phyloP scores from a whole-genome alignment of 1,139 yeast species.

The Candida tropicalis region DNA sequence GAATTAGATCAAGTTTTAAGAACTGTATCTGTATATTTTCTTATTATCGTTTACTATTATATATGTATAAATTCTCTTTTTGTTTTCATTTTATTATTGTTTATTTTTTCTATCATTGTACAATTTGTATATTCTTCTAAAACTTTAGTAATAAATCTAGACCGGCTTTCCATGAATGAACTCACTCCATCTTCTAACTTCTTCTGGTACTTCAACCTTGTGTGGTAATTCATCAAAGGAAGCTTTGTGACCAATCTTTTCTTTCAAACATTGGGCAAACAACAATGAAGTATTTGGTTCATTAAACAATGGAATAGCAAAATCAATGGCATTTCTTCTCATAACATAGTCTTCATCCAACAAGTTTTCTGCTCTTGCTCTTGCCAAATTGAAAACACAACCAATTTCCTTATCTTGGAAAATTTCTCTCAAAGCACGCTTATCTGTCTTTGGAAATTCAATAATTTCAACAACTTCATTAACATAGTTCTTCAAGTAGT shows the following conservation, averaged over 20 bases:
- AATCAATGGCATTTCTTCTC: slow-evolving; percentile 99
- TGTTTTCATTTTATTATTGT: too few species aligned
- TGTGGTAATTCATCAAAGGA: slow-evolving; percentile 42
- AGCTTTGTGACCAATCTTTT: slow-evolving; percentile 63
- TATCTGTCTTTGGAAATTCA: slow-evolving; percentile 90
- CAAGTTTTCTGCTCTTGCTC: slow-evolving; percentile 81
- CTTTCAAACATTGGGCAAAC: slow-evolving; percentile 82
- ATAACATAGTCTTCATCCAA: slow-evolving; percentile 91
- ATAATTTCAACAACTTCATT: slow-evolving; percentile 61
- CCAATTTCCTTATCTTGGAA: slow-evolving; percentile 84
- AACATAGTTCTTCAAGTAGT: slow-evolving; percentile 59
- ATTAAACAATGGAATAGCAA: slow-evolving; percentile 93
- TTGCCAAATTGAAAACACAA: slow-evolving; percentile 90
- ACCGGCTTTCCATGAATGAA: slow-evolving; percentile 60
- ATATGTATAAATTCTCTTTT: too few species aligned
- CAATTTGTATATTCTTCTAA: too few species aligned
- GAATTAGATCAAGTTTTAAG: too few species aligned
- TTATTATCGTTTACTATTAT: too few species aligned
- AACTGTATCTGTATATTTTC: too few species aligned
- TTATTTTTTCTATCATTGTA: too few species aligned
- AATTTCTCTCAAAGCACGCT: slow-evolving; percentile 89
- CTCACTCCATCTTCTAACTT: slow-evolving; percentile 96
- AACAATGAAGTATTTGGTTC: slow-evolving; percentile 92
- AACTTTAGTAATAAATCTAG: neutral
- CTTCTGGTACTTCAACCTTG: slow-evolving; percentile 69